Conservation (phyloP, 768 basidiomycete species). For the Serendipita sp. region DNA sequence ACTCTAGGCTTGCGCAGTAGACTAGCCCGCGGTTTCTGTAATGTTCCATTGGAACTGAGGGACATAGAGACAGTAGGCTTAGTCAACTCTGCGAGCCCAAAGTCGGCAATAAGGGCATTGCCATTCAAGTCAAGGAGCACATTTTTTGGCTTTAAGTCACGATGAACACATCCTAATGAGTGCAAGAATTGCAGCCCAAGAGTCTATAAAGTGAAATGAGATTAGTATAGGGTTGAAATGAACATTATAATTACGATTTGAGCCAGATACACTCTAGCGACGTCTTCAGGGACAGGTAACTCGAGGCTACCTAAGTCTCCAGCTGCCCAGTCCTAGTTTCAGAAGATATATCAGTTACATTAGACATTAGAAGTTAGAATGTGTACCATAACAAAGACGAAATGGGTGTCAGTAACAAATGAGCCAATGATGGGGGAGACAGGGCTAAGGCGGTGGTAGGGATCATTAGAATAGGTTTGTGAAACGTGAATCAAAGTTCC, state of each 20-base stretch:
- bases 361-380: not conserved
- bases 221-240: not conserved
- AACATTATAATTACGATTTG: not conserved
- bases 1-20: too few relatives aligned
- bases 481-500: not conserved
- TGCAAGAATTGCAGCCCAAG: conserved; percentile 22
- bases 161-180: conserved; percentile 29
- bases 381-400: not conserved
- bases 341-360: not conserved
- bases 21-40: too few relatives aligned
- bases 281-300: not conserved
- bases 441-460: not conserved
- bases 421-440: not conserved
- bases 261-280: not conserved
- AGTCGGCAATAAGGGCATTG: conserved; percentile 26
- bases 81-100: conserved; percentile 21
- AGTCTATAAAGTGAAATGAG: not conserved
- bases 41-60: too few relatives aligned
- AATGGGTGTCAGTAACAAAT: not conserved
- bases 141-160: conserved; percentile 37
- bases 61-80: too few relatives aligned
- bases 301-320: not conserved
- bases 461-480: not conserved
- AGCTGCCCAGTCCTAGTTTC: not conserved
- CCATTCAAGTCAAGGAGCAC: conserved; percentile 25